Conservation (phyloP, 176 grass and related monocot species). For the Avena atlantica region DNA sequence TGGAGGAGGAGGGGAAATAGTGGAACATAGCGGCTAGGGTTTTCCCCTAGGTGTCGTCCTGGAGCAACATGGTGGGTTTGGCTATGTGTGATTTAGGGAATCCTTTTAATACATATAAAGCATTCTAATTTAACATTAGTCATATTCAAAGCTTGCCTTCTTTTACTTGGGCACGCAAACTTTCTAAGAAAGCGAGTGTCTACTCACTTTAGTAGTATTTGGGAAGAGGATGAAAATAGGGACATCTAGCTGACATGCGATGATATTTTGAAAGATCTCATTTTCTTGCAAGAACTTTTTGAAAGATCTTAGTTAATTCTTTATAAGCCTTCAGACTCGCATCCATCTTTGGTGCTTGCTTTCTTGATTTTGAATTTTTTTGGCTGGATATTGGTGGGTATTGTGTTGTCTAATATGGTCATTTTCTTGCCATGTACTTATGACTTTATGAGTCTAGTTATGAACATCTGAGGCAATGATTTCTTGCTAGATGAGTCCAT, state of each 20-base stretch:
- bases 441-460: neutral
- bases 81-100: too few species aligned
- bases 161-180: too few species aligned
- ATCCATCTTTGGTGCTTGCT: neutral
- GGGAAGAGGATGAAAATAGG: too few species aligned
- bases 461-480: neutral
- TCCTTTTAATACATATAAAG: too few species aligned
- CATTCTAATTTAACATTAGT: too few species aligned
- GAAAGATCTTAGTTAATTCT: neutral
- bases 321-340: neutral
- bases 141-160: too few species aligned
- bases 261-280: neutral
- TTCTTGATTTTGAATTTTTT: neutral
- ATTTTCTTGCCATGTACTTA: neutral
- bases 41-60: too few species aligned
- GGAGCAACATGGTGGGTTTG: too few species aligned
- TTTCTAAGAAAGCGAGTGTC: too few species aligned
- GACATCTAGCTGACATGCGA: neutral
- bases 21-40: too few species aligned
- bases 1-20: too few species aligned
- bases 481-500: neutral
- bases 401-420: neutral
- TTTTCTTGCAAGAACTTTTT: neutral
- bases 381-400: neutral
- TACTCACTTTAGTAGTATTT: too few species aligned